A percentile compares a stretch with the other conserved stretches of the same genome.
Evolutionary conservation across 140 eudicot species (phyloP).

Genomic region (Flaveria floridana): DNA sequence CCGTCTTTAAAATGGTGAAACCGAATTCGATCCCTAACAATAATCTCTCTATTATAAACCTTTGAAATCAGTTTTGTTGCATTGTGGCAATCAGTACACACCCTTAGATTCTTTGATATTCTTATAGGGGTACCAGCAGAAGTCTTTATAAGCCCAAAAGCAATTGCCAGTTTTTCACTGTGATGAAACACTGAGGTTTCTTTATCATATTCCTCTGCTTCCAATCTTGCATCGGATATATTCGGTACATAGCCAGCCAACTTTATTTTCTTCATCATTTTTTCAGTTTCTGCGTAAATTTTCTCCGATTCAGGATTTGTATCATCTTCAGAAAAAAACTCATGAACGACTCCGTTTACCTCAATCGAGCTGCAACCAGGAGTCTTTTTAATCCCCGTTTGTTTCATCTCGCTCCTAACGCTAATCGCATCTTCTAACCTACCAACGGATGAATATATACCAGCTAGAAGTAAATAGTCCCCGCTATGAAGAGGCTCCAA

Average conservation of each 20-base stretch:
- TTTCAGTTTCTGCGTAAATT: conserved; percentile 33
- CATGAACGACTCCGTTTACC: conserved; percentile 36
- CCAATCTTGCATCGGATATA: conserved; percentile 34
- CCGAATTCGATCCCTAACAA: conserved; percentile 41
- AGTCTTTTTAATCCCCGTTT: conserved; percentile 36
- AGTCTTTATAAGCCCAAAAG: conserved; percentile 36
- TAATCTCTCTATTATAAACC: conserved; percentile 32
- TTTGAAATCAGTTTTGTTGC: conserved; percentile 40
- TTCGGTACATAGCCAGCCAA: conserved; percentile 40
- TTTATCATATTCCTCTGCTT: conserved; percentile 37
- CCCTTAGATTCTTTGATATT: conserved; percentile 41
- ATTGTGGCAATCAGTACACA: conserved; percentile 43
- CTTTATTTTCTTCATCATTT: conserved; percentile 40
- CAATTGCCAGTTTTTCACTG: conserved; percentile 43
- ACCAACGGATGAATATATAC: conserved; percentile 44
- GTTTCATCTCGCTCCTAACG: conserved; percentile 40
- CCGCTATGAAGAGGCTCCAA: conserved; percentile 44
- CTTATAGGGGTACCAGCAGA: conserved; percentile 14
- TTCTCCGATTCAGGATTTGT: conserved; percentile 29
- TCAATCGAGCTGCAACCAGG: conserved; percentile 55
- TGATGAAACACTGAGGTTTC: conserved; percentile 38
- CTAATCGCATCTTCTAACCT: conserved; percentile 41
- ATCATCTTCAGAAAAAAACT: conserved; percentile 42
- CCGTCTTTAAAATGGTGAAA: conserved; percentile 47
- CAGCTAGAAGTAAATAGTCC: conserved; percentile 45